A percentile compares a stretch with the other conserved stretches of the same genome.
These are phyloP conservation scores for Trichoderma sp. DNA, from an alignment of 2,329 filamentous ascomycete genomes.

Conservation along the genomic window DNA sequence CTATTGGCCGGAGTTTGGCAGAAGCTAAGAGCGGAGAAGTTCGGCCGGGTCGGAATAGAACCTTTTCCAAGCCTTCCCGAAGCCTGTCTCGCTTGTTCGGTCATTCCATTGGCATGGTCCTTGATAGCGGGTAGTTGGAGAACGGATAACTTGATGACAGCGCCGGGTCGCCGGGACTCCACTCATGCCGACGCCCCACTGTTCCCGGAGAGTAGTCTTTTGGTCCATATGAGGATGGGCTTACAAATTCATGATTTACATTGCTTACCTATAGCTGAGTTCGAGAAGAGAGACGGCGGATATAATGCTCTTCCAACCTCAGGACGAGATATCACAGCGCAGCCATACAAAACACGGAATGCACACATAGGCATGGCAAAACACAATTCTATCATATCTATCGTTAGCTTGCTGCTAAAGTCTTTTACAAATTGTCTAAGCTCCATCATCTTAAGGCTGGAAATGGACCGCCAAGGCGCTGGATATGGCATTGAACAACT, in stretches of 20 bases:
- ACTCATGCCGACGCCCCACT: conserved; percentile 2
- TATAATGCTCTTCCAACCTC: neutral
- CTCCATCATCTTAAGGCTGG: neutral
- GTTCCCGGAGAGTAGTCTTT: neutral
- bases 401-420: neutral
- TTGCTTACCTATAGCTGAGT: neutral
- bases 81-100: neutral
- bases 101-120: neutral
- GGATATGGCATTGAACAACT: neutral
- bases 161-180: neutral
- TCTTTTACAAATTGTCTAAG: neutral
- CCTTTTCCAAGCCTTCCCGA: neutral
- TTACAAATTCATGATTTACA: neutral
- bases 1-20: neutral
- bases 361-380: neutral
- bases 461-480: neutral
- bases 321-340: neutral
- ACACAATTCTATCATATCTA: neutral
- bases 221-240: neutral
- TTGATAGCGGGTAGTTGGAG: neutral
- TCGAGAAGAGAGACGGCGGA: neutral
- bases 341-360: neutral
- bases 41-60: neutral
- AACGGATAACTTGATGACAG: neutral
- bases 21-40: neutral